Conservation (phyloP, 495 filamentous ascomycete genomes). For the Daldinia decipiens region DNA sequence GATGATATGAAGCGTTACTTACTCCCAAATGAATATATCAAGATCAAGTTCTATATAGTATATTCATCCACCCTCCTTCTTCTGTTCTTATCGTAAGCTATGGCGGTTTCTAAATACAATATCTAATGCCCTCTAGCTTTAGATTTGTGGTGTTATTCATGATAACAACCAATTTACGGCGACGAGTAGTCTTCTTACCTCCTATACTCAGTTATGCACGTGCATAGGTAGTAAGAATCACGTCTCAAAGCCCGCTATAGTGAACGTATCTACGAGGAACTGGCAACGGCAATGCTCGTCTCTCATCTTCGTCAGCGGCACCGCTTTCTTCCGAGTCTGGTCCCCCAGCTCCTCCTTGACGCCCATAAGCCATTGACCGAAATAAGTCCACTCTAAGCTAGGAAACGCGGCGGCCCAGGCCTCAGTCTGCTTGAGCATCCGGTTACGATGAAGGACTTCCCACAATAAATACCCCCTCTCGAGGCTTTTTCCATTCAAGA, state of each 20-base stretch:
- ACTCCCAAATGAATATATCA: too few species aligned
- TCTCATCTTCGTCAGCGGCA: not conserved
- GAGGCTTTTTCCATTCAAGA: not conserved
- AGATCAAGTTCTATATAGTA: too few species aligned
- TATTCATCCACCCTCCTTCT: too few species aligned
- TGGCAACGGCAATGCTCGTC: not conserved
- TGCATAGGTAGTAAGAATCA: not conserved
- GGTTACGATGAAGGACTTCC: not conserved
- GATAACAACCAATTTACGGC: too few species aligned
- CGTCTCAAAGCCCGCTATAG: not conserved
- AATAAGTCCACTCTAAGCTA: not conserved
- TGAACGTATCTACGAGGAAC: not conserved
- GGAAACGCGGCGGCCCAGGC: not conserved
- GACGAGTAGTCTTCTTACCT: too few species aligned
- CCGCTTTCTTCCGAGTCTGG: not conserved
- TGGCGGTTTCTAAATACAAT: too few species aligned
- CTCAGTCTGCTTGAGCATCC: not conserved
- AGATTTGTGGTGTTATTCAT: too few species aligned
- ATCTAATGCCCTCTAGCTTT: too few species aligned
- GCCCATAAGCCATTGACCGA: not conserved
- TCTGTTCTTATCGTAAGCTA: too few species aligned
- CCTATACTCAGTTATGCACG: not conserved
- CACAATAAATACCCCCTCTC: not conserved
- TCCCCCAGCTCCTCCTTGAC: not conserved
- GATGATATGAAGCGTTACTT: not conserved